These are phyloP conservation scores for Plenodomus tracheiphilus DNA, from an alignment of 2,329 filamentous ascomycete species.

Conservation along the genomic window DNA sequence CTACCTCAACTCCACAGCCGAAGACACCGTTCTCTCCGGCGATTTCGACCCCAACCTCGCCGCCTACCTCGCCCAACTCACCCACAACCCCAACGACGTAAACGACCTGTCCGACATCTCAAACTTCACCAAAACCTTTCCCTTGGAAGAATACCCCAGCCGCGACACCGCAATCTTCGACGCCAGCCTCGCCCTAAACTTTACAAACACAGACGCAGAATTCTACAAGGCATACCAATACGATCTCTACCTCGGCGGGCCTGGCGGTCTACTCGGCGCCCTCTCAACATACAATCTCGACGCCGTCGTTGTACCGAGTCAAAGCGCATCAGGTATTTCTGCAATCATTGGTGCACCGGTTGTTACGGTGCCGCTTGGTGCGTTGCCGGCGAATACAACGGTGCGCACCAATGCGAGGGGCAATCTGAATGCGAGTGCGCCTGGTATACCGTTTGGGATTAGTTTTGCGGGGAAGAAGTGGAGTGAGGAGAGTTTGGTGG, in stretches of 20 bases:
- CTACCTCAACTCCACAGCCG: constrained; percentile 47
- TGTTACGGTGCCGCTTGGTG: constrained; percentile 66
- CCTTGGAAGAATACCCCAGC: constrained; percentile 62
- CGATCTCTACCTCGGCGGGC: constrained; percentile 58
- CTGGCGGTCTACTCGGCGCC: constrained; percentile 64
- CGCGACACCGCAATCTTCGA: constrained; percentile 65
- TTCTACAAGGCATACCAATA: constrained; percentile 63
- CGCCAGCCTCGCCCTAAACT: constrained; percentile 54
- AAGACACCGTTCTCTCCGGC: constrained; percentile 55
- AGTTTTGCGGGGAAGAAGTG: constrained; percentile 65
- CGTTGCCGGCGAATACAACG: constrained; percentile 54
- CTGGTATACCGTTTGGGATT: constrained; percentile 64
- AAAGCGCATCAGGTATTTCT: constrained; percentile 51
- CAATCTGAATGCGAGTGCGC: constrained; percentile 57
- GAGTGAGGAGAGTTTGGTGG: constrained; percentile 64
- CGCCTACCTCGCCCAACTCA: constrained; percentile 60
- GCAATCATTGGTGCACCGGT: constrained; percentile 63
- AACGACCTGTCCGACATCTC: constrained; percentile 55
- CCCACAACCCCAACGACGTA: constrained; percentile 61
- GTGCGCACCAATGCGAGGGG: constrained; percentile 53
- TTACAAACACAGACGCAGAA: constrained; percentile 58
- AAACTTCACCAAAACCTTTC: constrained; percentile 58
- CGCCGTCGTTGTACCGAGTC: constrained; percentile 66
- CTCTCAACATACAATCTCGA: constrained; percentile 61
- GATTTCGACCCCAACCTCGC: constrained; percentile 64